phyloP scores from a whole-genome alignment of 257 asterid genomes.

The Nicotiana sylvestris region DNA sequence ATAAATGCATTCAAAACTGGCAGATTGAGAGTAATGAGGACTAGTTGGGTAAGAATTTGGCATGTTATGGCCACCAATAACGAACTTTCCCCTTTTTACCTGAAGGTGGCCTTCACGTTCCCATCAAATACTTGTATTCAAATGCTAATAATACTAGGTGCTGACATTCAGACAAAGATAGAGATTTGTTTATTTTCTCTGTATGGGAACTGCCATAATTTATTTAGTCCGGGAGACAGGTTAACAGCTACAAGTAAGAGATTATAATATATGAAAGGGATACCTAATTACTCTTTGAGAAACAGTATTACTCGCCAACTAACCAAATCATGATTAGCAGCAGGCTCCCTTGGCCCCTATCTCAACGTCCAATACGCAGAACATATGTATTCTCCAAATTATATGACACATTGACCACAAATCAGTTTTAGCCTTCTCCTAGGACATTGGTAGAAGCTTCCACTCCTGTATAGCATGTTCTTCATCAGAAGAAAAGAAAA shows the following conservation, averaged over 20 bases:
- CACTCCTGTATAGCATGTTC: background rate
- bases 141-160: background rate
- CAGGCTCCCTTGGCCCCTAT: background rate
- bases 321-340: background rate
- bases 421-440: background rate
- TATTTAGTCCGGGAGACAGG: background rate
- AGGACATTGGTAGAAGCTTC: background rate
- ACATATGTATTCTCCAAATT: background rate
- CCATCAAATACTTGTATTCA: slow-evolving; percentile 3
- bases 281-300: background rate
- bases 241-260: background rate
- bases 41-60: slow-evolving; percentile 9
- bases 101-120: slow-evolving; percentile 12
- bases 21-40: background rate
- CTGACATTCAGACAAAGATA: background rate
- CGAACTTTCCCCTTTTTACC: background rate
- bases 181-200: background rate
- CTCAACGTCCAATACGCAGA: background rate
- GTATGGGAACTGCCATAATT: slow-evolving; percentile 6
- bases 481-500: background rate
- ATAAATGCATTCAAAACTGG: background rate
- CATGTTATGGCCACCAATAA: slow-evolving; percentile 12
- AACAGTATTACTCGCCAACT: background rate
- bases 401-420: background rate
- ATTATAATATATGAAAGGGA: background rate